Evolutionary conservation across 805 yeast species (phyloP).

Genomic region (Deakozyma indianensis): DNA sequence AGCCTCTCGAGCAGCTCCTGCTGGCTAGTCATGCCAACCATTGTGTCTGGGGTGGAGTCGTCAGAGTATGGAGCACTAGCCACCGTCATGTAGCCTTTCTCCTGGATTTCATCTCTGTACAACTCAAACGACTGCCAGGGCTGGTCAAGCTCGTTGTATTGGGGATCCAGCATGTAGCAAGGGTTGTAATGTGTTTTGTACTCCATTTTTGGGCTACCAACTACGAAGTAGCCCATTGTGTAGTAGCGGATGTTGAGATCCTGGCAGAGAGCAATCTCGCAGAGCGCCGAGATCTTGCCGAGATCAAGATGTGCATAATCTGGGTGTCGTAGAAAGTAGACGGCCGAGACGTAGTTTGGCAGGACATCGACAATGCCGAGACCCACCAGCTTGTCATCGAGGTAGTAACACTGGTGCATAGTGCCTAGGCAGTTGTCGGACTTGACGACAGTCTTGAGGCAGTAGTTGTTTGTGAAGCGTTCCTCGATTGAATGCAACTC

Average conservation of each 20-base stretch:
- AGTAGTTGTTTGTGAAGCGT: not conserved
- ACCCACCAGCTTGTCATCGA: slow-evolving; percentile 50
- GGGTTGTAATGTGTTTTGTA: slow-evolving; percentile 54
- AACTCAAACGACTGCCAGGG: not conserved
- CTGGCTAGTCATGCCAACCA: not conserved
- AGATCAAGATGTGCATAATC: slow-evolving; percentile 52
- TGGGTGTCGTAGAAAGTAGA: slow-evolving; percentile 83
- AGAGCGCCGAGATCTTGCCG: slow-evolving; percentile 64
- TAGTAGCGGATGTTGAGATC: slow-evolving; percentile 39
- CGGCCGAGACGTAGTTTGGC: slow-evolving; percentile 66
- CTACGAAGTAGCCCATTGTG: slow-evolving; percentile 69
- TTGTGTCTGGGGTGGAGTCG: not conserved
- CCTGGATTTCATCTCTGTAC: not conserved
- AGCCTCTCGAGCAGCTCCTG: not conserved
- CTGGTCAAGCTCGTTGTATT: slow-evolving; percentile 2
- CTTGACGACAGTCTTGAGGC: not conserved
- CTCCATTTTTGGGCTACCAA: slow-evolving; percentile 68
- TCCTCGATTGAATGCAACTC: slow-evolving; percentile 19
- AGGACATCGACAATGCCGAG: slow-evolving; percentile 64
- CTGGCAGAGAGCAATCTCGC: slow-evolving; percentile 47
- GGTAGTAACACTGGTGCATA: slow-evolving; percentile 65
- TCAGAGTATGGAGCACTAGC: not conserved
- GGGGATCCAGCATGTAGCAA: slow-evolving; percentile 21
- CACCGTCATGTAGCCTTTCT: not conserved
- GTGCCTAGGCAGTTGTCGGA: slow-evolving; percentile 32